A percentile compares a stretch with the other conserved stretches of the same genome.
Evolutionary conservation across 306 rosid genomes (phyloP).

Genomic region (cucumber (Cucumis sativus)): Cucumber_9930_V3 NC_026657.2:13191001-13191500

Average conservation of each 20-base stretch:
- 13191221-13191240: neutral
- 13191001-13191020: too few relatives aligned
- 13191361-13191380: neutral
- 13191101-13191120: too few relatives aligned
- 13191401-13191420: neutral
- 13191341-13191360: neutral
- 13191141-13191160: too few relatives aligned
- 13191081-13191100: too few relatives aligned
- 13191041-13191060: too few relatives aligned
- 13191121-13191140: too few relatives aligned
- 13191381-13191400: neutral
- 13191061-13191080: too few relatives aligned
- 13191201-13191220: neutral
- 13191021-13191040: too few relatives aligned
- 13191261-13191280: neutral
- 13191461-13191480: neutral
- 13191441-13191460: neutral
- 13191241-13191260: neutral
- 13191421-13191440: slow-evolving; percentile 7
- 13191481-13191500: neutral
- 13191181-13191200: neutral
- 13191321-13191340: neutral
- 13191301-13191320: too few relatives aligned
- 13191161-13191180: too few relatives aligned
- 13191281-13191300: neutral